These are phyloP conservation scores for Martiniozyma abietophila DNA, from an alignment of 805 yeast species.

Conservation along the genomic window DNA sequence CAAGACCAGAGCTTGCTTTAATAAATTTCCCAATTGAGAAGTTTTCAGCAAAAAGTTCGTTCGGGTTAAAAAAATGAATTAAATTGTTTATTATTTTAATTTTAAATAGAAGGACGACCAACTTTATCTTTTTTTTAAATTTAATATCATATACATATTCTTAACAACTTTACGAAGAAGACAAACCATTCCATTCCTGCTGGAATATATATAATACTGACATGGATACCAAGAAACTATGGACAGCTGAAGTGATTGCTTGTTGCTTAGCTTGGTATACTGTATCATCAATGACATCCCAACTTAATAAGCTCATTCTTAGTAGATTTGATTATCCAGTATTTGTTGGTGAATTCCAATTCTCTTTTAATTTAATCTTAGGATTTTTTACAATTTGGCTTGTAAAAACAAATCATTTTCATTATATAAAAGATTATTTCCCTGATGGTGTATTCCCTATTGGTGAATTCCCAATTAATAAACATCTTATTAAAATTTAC, in stretches of 20 bases:
- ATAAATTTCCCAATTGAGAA: no score
- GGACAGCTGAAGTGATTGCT: slow-evolving; percentile 1
- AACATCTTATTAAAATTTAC: slow-evolving; percentile 37
- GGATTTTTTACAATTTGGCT: slow-evolving; percentile 15
- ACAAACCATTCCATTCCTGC: no score
- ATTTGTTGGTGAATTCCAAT: slow-evolving; percentile 58
- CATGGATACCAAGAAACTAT: no score
- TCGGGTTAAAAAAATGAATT: no score
- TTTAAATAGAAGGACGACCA: no score
- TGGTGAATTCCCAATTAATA: slow-evolving; percentile 22
- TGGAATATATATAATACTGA: no score
- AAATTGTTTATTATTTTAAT: no score
- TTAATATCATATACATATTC: no score
- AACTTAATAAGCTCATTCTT: slow-evolving; percentile 48
- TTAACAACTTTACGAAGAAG: no score
- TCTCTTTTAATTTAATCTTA: slow-evolving; percentile 36
- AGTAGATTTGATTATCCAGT: slow-evolving; percentile 50
- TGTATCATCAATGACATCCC: slow-evolving; percentile 56
- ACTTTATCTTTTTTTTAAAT: no score
- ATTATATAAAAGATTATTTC: slow-evolving; percentile 22
- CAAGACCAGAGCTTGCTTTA: no score
- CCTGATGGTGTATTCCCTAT: slow-evolving; percentile 49
- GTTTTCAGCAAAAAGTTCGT: no score
- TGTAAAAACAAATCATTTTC: slow-evolving; percentile 9
- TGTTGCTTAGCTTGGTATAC: slow-evolving; percentile 42